Conservation (phyloP, 1,139 yeast species). For the Lodderomyces beijingensis region DNA sequence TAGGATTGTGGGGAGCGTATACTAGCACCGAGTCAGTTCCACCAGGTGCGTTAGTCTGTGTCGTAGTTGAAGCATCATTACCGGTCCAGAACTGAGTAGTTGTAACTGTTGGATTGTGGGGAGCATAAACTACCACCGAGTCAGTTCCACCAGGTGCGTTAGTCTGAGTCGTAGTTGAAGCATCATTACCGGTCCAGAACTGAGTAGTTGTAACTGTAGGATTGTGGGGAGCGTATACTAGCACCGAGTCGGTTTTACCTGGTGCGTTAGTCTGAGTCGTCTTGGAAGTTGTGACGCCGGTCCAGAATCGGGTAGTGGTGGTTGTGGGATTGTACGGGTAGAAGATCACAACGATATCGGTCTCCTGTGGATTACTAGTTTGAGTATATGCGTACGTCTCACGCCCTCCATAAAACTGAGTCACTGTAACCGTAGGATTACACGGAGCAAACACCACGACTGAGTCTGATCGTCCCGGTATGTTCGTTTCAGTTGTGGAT, state of each 20-base stretch:
- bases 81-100: too few relatives aligned
- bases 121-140: too few relatives aligned
- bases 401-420: too few relatives aligned
- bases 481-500: slow-evolving; percentile 9
- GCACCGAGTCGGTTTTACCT: slow-evolving; percentile 12
- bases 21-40: too few relatives aligned
- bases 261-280: slow-evolving; percentile 7
- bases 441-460: slow-evolving; percentile 19
- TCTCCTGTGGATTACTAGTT: slow-evolving; percentile 11
- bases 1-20: too few relatives aligned
- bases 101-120: too few relatives aligned
- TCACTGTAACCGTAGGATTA: slow-evolving; percentile 11
- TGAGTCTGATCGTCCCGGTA: slow-evolving; percentile 14
- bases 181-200: slow-evolving; percentile 13
- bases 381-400: slow-evolving; percentile 6
- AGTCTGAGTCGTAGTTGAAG: slow-evolving; percentile 8
- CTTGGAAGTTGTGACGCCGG: slow-evolving; percentile 10
- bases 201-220: slow-evolving; percentile 7
- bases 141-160: slow-evolving; percentile 13
- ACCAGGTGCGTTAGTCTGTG: too few relatives aligned
- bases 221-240: slow-evolving; percentile 14
- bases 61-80: too few relatives aligned
- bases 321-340: slow-evolving; percentile 13
- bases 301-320: slow-evolving; percentile 9
- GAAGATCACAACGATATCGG: slow-evolving; percentile 14